A percentile compares a stretch with the other conserved stretches of the same genome.
Evolutionary conservation across 305 asterid genomes (phyloP).

Genomic region (Galium porrigens): DNA sequence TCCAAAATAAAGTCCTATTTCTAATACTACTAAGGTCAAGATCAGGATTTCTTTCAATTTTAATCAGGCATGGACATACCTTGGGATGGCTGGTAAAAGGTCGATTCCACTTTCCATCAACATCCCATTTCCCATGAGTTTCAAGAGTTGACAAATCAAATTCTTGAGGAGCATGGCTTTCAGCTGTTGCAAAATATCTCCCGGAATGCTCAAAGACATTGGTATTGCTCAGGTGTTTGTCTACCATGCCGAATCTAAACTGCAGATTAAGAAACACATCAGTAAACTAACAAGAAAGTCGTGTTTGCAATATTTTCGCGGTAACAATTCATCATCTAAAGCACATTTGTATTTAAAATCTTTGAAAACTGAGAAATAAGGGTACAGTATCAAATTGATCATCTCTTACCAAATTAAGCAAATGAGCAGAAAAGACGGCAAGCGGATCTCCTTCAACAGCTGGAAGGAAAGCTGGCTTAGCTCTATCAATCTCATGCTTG

Average conservation of each 20-base stretch:
- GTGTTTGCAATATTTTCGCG: neutral
- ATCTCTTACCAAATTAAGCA: conserved; percentile 13
- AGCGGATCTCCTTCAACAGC: conserved; percentile 42
- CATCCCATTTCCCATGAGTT: conserved; percentile 38
- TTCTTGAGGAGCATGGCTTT: conserved; percentile 53
- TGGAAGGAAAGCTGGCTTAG: conserved; percentile 39
- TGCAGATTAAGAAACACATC: conserved; percentile 14
- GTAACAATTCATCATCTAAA: neutral
- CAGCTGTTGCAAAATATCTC: conserved; percentile 41
- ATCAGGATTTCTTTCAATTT: neutral
- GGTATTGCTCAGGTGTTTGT: conserved; percentile 50
- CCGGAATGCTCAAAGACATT: conserved; percentile 52
- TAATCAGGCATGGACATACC: conserved; percentile 23
- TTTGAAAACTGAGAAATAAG: neutral
- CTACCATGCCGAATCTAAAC: conserved; percentile 45
- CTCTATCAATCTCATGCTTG: conserved; percentile 24
- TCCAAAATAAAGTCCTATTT: neutral
- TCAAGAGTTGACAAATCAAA: conserved; percentile 34
- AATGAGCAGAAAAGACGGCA: conserved; percentile 20
- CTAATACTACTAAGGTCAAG: neutral
- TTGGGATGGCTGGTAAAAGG: conserved; percentile 69
- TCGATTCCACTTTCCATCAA: conserved; percentile 42
- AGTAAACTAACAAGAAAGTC: conserved; percentile 23
- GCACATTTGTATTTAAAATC: neutral
- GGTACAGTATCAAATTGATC: neutral